Base-by-base conservation (phyloP, 192 early-diverging fungal species). In the Dimargaris xerosporica region DNA sequence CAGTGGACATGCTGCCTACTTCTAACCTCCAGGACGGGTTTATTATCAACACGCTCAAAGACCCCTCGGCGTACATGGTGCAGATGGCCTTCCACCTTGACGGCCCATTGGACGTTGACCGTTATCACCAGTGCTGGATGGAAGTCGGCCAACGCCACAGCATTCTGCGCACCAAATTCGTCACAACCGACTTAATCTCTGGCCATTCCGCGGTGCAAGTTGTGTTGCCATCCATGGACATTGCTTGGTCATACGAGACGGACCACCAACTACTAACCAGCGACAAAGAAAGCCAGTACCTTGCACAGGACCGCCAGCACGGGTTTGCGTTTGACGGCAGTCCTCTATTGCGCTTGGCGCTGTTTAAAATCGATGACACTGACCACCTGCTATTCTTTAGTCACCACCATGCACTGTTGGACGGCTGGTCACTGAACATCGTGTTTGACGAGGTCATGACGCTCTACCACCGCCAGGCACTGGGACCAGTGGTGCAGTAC, bases 101-200 rank as follows among this genome's bases (percentile, higher is more conserved):
- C 1, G 54, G 54, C 34, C 54, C 25, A 6, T 34, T 56, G 25
- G 54, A 56, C 54, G 16, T 29, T 56, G 54, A 26, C 0, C 54
- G 54, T 5, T 56, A 31, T 29, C 54, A 29, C 7, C 26, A 26
- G 54, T 19, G 29, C 28, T 56, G 54, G 54, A 28, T 9, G 16
- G 12, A 28, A 19, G 34, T 56, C 11, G 28, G 54, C 0, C 23
- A 26, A 12, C 25, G 54, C 0, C 54, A 56, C 19, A 11, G 13
- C 26, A 34, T 56, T 2, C 29, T 56, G 19, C 54, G 54, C 5
- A 56, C 54, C 54, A n/a, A 34, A 34, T 56, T 56, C 19, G 19
- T 56, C 1, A 26, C 54, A 56, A 28, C 9, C 30, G 28, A 26
- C 29, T 10, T 12, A 5, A 10, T n/a, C 12, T 5, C 54, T 5